Evolutionary conservation across 306 rosid species (phyloP), one percentile per base, ranked within the genome.

Genomic region (Cicer yamashitae): DNA sequence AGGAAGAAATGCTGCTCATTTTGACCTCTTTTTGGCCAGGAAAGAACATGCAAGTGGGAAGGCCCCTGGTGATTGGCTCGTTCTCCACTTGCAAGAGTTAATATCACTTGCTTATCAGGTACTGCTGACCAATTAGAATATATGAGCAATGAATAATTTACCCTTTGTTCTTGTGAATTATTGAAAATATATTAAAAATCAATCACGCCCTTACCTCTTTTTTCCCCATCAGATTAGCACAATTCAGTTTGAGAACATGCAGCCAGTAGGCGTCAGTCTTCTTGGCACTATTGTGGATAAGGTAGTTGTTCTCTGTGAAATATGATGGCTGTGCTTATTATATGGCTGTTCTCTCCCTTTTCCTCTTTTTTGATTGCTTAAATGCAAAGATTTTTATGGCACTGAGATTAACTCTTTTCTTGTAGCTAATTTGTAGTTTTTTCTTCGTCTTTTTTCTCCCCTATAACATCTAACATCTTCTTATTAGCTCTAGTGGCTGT

Each of bases 81-180:
- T 91, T 74, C 86, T 89, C 73, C 96, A 89, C 84, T 84, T 94
- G 79, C 97, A 94, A 85, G 98, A 94, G 85, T 85, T 94, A 79
- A 91, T 91, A 87, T 92, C 97, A 65, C 96, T 94, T 66, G 98
- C 98, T 66, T 94, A 94, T 83, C 98, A 94, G 98, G 98, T 94
- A 68, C 85, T 77, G 25, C 70, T 73, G 68, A 52, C 41, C 50
- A 69, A 46, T 34, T 50, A 76, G 69, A 76, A 41, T 74, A 41
- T 71, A 56, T 44, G 62, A 57, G 59, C 71, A 22, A 40, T 62
- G 44, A 50, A 58, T 15, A 17, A 74, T 54, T 71, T 75, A 67
- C 45, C 77, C 22, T 59, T 61, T 77, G 17, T 69, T 51, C 70
- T 69, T 70, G 20, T 10, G 40, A 8, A 71, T 56, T 67, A 56